Percentiles rank a stretch among this genome's conserved stretches.
Evolutionary conservation across 495 filamentous ascomycete genomes (phyloP).

Genomic region (Podospora tetraspora): DNA sequence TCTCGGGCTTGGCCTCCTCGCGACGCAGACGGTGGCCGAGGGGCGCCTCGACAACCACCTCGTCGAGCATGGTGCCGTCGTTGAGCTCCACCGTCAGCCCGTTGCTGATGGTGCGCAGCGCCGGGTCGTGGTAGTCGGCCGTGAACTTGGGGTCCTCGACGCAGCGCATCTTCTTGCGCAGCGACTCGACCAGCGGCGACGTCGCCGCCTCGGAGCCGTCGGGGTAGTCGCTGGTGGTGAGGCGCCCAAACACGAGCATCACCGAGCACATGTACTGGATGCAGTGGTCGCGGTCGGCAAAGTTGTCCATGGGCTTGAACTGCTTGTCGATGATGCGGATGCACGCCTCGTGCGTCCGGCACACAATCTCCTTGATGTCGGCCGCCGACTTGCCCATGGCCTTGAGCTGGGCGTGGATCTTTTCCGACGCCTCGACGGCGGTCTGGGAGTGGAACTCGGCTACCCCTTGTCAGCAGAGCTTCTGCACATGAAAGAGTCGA

Average conservation of each 20-base stretch:
- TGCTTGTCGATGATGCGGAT: slow-evolving; percentile 99
- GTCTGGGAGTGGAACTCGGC: slow-evolving; percentile 99
- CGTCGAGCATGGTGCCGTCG: slow-evolving; percentile 88
- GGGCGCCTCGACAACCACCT: slow-evolving; percentile 91
- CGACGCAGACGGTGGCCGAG: slow-evolving; percentile 86
- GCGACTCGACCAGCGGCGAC: slow-evolving; percentile 78
- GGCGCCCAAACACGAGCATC: slow-evolving; percentile 89
- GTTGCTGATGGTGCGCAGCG: slow-evolving; percentile 92
- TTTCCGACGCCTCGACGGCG: slow-evolving; percentile 89
- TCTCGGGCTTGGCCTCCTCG: slow-evolving; percentile 95
- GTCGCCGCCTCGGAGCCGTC: slow-evolving; percentile 89
- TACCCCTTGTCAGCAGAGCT: slow-evolving; percentile 20
- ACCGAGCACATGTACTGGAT: slow-evolving; percentile 98
- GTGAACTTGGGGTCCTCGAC: slow-evolving; percentile 96
- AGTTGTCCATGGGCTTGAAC: slow-evolving; percentile 99
- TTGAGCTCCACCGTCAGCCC: slow-evolving; percentile 88
- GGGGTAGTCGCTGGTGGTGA: slow-evolving; percentile 85
- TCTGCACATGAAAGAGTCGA: neutral
- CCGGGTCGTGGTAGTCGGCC: slow-evolving; percentile 85
- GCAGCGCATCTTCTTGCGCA: slow-evolving; percentile 87
- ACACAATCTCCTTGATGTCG: slow-evolving; percentile 88
- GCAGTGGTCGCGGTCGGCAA: slow-evolving; percentile 97
- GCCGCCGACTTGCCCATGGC: slow-evolving; percentile 82
- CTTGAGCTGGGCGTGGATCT: slow-evolving; percentile 75
- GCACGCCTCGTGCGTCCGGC: slow-evolving; percentile 96